A percentile compares a stretch with the other conserved stretches of the same genome.
Evolutionary conservation across 208 protist species (phyloP).

Genomic region (Leishmania tropica): DNA sequence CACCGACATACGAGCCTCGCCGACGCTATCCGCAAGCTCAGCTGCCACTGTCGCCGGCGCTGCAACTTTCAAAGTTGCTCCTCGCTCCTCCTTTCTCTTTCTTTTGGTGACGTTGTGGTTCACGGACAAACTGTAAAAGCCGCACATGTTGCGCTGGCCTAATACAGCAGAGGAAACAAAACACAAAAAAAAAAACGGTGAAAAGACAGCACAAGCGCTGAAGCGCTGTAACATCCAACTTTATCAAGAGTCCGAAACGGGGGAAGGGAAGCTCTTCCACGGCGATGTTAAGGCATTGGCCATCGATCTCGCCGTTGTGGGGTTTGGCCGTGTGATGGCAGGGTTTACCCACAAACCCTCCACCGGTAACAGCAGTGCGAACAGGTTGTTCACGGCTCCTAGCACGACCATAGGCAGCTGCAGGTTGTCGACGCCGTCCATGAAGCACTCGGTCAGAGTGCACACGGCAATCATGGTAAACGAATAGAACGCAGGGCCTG

Average conservation of each 20-base stretch:
- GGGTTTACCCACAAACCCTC: conserved; percentile 58
- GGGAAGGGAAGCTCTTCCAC: conserved; percentile 33
- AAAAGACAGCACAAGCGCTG: neutral
- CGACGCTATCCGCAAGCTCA: neutral
- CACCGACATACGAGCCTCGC: neutral
- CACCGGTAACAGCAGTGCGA: conserved; percentile 53
- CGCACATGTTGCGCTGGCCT: neutral
- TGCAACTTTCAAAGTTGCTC: neutral
- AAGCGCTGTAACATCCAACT: neutral
- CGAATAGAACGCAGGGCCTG: conserved; percentile 45
- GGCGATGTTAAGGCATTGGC: conserved; percentile 48
- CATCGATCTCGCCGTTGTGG: conserved; percentile 49
- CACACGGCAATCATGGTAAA: conserved; percentile 73
- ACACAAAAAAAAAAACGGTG: neutral
- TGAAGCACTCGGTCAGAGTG: conserved; percentile 86
- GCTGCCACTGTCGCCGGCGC: neutral
- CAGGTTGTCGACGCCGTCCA: conserved; percentile 89
- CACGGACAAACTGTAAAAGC: neutral
- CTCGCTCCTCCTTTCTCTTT: neutral
- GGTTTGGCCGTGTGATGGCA: conserved; percentile 43
- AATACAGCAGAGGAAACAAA: neutral
- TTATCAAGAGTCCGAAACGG: neutral
- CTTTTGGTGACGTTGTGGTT: neutral
- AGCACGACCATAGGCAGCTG: conserved; percentile 87
- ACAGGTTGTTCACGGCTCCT: conserved; percentile 66